A percentile compares a stretch with the other conserved stretches of the same genome.
phyloP scores from a whole-genome alignment of 2,329 filamentous ascomycete genomes.

The Monilinia fructicola region DNA sequence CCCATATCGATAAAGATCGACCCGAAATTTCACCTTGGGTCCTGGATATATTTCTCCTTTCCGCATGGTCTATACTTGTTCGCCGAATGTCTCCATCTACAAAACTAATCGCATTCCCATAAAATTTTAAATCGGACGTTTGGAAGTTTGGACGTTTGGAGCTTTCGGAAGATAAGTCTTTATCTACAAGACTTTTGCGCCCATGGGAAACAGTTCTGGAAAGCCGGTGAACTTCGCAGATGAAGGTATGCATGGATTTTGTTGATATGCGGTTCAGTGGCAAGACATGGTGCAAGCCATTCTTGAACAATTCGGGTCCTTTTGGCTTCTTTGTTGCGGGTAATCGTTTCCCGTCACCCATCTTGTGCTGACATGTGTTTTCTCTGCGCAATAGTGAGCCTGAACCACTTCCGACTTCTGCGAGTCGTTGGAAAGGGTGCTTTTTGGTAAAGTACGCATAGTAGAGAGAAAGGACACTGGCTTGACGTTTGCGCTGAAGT shows the following conservation, averaged over 20 bases:
- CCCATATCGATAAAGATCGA: neutral
- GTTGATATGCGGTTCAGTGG: conserved; percentile 5
- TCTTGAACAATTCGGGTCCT: neutral
- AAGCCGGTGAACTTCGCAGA: conserved; percentile 91
- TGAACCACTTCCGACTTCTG: conserved; percentile 94
- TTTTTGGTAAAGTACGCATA: conserved; percentile 98
- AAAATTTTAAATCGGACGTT: neutral
- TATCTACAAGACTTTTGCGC: conserved; percentile 22
- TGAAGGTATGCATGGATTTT: conserved; percentile 65
- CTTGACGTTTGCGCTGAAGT: conserved; percentile 93
- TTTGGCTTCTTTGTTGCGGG: neutral
- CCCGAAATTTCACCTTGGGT: neutral
- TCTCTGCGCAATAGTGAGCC: conserved; percentile 65
- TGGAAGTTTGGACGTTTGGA: neutral
- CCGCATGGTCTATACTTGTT: conserved; percentile 12
- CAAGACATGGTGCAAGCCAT: conserved; percentile 12
- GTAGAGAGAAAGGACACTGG: conserved; percentile 96
- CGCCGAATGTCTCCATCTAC: conserved; percentile 22
- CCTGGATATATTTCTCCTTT: neutral
- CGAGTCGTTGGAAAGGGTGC: conserved; percentile 96
- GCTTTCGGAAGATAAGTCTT: neutral
- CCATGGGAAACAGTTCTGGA: conserved; percentile 93
- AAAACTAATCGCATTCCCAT: conserved; percentile 3
- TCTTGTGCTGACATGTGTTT: conserved; percentile 28
- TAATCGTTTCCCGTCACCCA: neutral